phyloP scores from a whole-genome alignment of 2,329 filamentous ascomycete genomes.

The Diaporthe humulicola region DNA sequence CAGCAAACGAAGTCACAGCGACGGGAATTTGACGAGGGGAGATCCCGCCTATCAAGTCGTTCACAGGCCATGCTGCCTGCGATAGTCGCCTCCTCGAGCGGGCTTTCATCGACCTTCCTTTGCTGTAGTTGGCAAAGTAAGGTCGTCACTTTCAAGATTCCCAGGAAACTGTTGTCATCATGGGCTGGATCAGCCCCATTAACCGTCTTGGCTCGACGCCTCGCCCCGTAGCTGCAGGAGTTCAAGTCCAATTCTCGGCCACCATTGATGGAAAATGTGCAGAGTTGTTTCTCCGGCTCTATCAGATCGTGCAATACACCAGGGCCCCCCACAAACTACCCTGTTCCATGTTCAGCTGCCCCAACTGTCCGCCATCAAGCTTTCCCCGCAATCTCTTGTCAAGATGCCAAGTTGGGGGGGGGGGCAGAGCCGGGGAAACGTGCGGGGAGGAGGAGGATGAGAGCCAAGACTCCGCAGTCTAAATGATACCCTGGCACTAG shows the following conservation, averaged over 20 bases:
- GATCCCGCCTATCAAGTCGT: slow-evolving; percentile 31
- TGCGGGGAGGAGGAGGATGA: slow-evolving; percentile 20
- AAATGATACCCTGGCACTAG: neutral
- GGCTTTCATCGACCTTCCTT: neutral
- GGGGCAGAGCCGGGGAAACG: neutral
- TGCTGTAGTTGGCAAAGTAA: neutral
- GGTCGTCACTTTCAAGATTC: neutral
- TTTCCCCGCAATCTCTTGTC: slow-evolving; percentile 26
- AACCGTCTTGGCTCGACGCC: slow-evolving; percentile 24
- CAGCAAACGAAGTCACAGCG: neutral
- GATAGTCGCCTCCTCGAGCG: neutral
- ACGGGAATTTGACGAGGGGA: slow-evolving; percentile 9
- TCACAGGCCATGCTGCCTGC: neutral
- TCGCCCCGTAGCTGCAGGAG: slow-evolving; percentile 2
- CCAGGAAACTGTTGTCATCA: neutral
- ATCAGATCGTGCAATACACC: slow-evolving; percentile 1
- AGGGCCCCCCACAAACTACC: neutral
- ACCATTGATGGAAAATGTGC: slow-evolving; percentile 37
- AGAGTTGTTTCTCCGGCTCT: slow-evolving; percentile 1
- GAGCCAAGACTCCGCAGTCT: neutral
- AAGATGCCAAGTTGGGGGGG: no score
- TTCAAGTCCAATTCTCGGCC: neutral
- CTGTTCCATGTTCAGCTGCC: neutral
- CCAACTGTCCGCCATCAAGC: slow-evolving; percentile 7
- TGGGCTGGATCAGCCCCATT: slow-evolving; percentile 3